These are phyloP conservation scores for Cyberlindnera nakhonratchasimensis DNA, from an alignment of 805 yeast genomes.

Conservation along the genomic window DNA sequence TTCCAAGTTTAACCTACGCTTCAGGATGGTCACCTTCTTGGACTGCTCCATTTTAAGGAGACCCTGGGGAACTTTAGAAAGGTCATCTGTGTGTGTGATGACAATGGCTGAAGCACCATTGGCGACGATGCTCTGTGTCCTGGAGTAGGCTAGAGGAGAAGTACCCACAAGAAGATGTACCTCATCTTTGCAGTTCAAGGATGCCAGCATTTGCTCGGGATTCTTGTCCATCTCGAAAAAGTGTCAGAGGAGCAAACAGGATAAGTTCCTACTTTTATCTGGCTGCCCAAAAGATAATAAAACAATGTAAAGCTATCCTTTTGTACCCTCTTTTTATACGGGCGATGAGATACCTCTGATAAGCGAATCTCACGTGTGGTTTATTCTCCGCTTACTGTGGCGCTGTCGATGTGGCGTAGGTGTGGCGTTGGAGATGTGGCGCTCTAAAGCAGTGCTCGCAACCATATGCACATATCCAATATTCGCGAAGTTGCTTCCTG, in stretches of 20 bases:
- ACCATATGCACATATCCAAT: background rate
- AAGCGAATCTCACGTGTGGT: slow-evolving; percentile 5
- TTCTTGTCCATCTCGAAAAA: too few species aligned
- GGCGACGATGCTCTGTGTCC: slow-evolving; percentile 47
- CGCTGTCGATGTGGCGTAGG: slow-evolving; percentile 2
- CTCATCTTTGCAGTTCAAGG: slow-evolving; percentile 44
- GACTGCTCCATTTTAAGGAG: slow-evolving; percentile 28
- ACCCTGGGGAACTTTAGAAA: slow-evolving; percentile 25
- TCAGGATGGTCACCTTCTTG: slow-evolving; percentile 29
- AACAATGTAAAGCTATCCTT: background rate
- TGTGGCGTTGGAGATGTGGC: background rate
- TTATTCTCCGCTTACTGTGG: slow-evolving; percentile 1
- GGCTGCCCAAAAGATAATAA: too few species aligned
- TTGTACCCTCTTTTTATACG: background rate
- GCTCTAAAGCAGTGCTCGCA: too few species aligned
- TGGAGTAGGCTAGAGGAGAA: slow-evolving; percentile 41
- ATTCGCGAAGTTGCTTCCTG: slow-evolving; percentile 1
- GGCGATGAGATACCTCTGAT: slow-evolving; percentile 1
- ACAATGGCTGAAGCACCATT: slow-evolving; percentile 57
- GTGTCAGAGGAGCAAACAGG: too few species aligned
- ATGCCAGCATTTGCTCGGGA: slow-evolving; percentile 16
- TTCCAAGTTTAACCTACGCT: slow-evolving; percentile 34
- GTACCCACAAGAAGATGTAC: slow-evolving; percentile 56
- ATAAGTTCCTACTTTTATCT: too few species aligned
- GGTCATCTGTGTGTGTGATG: slow-evolving; percentile 31